These are phyloP conservation scores for Nigrospora oryzae DNA, from an alignment of 2,329 filamentous ascomycete species.

Conservation along the genomic window DNA sequence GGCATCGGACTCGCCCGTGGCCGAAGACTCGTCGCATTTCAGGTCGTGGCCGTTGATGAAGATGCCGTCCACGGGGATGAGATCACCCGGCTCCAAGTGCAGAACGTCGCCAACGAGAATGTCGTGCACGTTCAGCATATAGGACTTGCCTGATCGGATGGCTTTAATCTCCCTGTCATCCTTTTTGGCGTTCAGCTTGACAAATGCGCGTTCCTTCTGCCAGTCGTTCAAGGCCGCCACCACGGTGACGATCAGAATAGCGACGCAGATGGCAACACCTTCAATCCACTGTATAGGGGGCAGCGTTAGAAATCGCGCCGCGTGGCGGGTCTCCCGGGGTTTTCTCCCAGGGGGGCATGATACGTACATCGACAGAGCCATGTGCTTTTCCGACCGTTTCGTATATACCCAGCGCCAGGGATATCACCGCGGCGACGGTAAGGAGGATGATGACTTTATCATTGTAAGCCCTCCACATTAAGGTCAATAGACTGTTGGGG, in stretches of 20 bases:
- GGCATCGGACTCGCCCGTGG: conserved; percentile 62
- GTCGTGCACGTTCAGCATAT: conserved; percentile 53
- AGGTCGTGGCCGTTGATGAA: conserved; percentile 56
- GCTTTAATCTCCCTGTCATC: conserved; percentile 55
- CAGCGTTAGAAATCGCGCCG: conserved; percentile 12
- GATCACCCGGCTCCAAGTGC: conserved; percentile 59
- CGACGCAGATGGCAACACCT: conserved; percentile 52
- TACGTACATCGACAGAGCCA: conserved; percentile 18
- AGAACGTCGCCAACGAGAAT: conserved; percentile 59
- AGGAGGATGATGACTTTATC: conserved; percentile 66
- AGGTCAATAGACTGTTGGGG: conserved; percentile 31
- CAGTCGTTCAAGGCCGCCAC: conserved; percentile 55
- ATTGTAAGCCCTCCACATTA: conserved; percentile 64
- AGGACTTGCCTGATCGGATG: conserved; percentile 54
- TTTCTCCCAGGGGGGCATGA: no score
- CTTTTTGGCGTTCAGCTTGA: conserved; percentile 48
- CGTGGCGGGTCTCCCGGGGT: no score
- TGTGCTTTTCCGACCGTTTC: conserved; percentile 46
- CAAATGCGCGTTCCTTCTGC: conserved; percentile 54
- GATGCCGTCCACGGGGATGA: conserved; percentile 59
- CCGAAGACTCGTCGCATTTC: conserved; percentile 62
- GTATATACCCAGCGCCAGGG: conserved; percentile 61
- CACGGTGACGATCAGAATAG: conserved; percentile 52
- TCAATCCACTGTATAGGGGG: conserved; percentile 51
- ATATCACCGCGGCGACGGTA: conserved; percentile 59